These are phyloP conservation scores for Emydomyces testavorans DNA, from an alignment of 2,329 filamentous ascomycete species.

Conservation along the genomic window DNA sequence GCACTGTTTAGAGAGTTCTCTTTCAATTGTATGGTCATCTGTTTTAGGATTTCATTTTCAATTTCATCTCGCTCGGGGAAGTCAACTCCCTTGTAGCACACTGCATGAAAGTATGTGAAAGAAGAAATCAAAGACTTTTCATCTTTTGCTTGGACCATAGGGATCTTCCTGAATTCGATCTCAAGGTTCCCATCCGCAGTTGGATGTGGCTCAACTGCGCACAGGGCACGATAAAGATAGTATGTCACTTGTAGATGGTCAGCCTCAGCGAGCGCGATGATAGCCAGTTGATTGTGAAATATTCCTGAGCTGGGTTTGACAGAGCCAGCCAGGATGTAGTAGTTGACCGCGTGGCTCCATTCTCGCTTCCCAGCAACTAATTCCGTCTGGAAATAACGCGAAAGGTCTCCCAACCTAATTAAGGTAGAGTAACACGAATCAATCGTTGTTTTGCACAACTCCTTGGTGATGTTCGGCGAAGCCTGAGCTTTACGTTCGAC, in stretches of 20 bases:
- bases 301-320: conserved; percentile 68
- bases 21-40: conserved; percentile 62
- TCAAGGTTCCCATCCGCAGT: conserved; percentile 66
- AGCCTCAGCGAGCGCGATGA: conserved; percentile 63
- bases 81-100: conserved; percentile 65
- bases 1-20: conserved; percentile 49
- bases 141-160: conserved; percentile 25
- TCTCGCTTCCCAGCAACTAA: conserved; percentile 54
- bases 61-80: conserved; percentile 68
- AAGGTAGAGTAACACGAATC: conserved; percentile 70
- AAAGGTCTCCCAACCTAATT: conserved; percentile 79
- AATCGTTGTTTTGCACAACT: conserved; percentile 50
- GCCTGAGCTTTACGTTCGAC: conserved; percentile 27
- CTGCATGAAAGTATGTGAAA: conserved; percentile 77
- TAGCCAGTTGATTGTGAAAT: conserved; percentile 81
- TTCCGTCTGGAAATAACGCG: conserved; percentile 69
- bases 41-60: conserved; percentile 72
- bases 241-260: conserved; percentile 80
- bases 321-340: conserved; percentile 70
- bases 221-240: conserved; percentile 74
- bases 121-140: conserved; percentile 59
- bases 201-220: conserved; percentile 61
- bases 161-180: conserved; percentile 61
- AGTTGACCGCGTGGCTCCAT: conserved; percentile 69
- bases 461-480: conserved; percentile 35